Base-by-base conservation (phyloP, 2,329 filamentous ascomycete genomes). In the Trichoderma oligosporum region DNA sequence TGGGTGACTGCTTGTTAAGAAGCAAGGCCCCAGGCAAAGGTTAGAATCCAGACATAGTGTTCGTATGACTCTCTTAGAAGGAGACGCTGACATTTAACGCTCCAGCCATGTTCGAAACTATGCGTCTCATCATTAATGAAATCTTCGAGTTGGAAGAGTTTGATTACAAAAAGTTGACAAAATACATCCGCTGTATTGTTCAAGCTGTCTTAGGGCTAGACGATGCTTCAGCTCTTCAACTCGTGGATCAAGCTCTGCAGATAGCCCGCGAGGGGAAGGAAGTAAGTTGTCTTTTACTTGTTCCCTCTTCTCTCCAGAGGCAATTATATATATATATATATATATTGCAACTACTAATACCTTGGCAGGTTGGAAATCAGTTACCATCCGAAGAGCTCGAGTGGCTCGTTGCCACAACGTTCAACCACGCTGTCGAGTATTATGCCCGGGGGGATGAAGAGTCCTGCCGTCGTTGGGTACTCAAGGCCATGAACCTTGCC, bases 131-230 rank as follows among this genome's bases (percentile, higher is more conserved):
- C 59, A 82, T 94, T 65, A 87, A 89, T 64, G 76, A 84, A 46
- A 84, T 87, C 16, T 87, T 83, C 71, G 75, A 71, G 1, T 70
- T 84, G 1, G 78, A 84, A 16, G 65, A 70, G 0, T 83, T 85
- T 42, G 79, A 87, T 60, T 76, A 77, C 4, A 67, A 69, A 1
- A 85, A 83, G 63, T 75, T 95, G 1, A 82, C 88, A 7, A 87
- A 87, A 64, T 96, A 94, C 75, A 81, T 93, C 44, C 83, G 89
- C 1, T 91, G 88, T 64, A 76, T 94, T 2, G 88, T 93, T 62
- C 86, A 88, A 60, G 76, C 84, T 1, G 80, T 87, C 0, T 71
- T 91, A 0, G 74, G 80, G 1, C 74, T 80, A 4, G 79, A 85
- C 45, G 78, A 83, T 18, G 69, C 70, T 0, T 70, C 84, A 14